phyloP scores from a whole-genome alignment of 1,139 yeast genomes.

The Ogataea hybrid region DNA sequence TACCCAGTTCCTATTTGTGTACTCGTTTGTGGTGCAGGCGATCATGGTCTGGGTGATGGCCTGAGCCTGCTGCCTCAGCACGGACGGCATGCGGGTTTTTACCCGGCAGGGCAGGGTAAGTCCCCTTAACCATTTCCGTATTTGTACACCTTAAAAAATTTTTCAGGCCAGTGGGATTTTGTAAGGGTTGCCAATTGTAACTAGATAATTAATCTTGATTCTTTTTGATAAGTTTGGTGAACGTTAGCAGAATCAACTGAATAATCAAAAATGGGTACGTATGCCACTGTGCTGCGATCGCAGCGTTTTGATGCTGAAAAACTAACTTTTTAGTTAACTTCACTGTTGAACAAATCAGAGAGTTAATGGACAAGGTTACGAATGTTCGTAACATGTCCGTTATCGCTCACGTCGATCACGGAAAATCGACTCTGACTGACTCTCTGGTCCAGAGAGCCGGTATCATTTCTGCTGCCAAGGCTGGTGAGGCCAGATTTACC shows the following conservation, averaged over 20 bases:
- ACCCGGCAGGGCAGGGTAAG: constrained; percentile 12
- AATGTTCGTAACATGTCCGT: constrained; percentile 99
- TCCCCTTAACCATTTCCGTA: constrained; percentile 9
- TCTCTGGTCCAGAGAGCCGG: constrained; percentile 99
- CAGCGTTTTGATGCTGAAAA: neutral
- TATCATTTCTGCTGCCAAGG: constrained; percentile 99
- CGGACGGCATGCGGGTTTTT: neutral
- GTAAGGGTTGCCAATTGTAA: constrained; percentile 12
- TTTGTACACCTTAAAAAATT: constrained; percentile 11
- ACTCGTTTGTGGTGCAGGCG: constrained; percentile 81
- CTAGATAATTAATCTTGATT: constrained; percentile 10
- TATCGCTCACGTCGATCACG: constrained; percentile 99
- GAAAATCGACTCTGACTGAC: constrained; percentile 99
- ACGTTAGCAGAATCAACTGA: constrained; percentile 18
- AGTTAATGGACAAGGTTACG: constrained; percentile 98
- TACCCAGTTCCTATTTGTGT: constrained; percentile 80
- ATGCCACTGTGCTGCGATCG: neutral
- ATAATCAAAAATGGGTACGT: constrained; percentile 22
- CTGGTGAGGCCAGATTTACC: constrained; percentile 99
- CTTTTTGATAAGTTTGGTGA: constrained; percentile 9
- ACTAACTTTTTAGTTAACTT: constrained; percentile 53
- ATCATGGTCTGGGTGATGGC: constrained; percentile 35
- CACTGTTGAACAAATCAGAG: constrained; percentile 95
- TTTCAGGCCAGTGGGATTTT: constrained; percentile 12
- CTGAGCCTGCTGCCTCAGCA: neutral